Conservation (phyloP, 108 stramenopile genomes). For the Thalassiosira profunda region DNA sequence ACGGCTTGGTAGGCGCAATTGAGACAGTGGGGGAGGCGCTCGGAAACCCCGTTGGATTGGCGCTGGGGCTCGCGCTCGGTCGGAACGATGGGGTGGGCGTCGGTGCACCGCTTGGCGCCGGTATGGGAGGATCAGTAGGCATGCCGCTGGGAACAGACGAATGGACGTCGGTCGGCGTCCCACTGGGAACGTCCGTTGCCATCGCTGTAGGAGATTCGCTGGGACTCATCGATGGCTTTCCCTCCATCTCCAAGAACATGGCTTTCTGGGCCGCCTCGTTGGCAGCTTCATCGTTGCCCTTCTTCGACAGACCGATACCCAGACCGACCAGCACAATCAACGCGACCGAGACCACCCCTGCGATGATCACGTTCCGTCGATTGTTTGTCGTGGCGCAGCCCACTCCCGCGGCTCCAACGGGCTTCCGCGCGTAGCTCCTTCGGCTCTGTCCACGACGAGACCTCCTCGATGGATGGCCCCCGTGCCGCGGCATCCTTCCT, state of each 20-base stretch:
- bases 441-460: no score
- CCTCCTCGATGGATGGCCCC: no score
- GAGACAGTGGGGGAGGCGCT: background rate
- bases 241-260: no score
- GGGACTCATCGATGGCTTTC: no score
- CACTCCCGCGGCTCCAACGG: no score
- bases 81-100: background rate
- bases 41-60: background rate
- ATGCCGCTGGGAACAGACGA: no score
- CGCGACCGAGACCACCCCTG: background rate
- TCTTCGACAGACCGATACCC: background rate
- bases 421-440: no score
- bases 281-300: background rate
- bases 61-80: background rate
- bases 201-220: no score
- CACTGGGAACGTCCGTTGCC: no score
- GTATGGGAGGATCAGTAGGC: no score
- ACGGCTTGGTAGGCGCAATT: constrained; percentile 1
- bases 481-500: no score
- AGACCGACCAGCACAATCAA: background rate
- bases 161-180: no score
- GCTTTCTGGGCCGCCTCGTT: background rate
- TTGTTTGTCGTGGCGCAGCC: background rate
- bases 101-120: background rate
- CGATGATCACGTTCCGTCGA: background rate